phyloP scores from a whole-genome alignment of 1,139 yeast species.

The Saccharomycopsis hybrid region DNA sequence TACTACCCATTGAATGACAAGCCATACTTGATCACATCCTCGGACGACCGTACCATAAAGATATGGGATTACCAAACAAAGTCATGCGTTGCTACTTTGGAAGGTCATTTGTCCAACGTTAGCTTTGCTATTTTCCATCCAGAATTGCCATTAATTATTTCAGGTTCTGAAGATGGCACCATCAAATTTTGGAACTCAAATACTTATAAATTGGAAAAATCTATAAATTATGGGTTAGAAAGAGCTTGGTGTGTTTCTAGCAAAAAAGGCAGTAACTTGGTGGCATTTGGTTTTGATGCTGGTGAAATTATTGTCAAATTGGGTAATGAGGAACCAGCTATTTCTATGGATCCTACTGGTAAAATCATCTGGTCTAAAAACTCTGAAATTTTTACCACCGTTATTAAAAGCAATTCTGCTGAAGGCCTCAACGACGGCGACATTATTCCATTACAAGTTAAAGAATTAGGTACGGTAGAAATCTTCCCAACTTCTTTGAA shows the following conservation, averaged over 20 bases:
- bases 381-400: conserved; percentile 80
- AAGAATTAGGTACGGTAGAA: conserved; percentile 89
- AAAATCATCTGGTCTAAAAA: conserved; percentile 88
- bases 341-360: conserved; percentile 90
- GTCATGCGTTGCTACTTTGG: conserved; percentile 88
- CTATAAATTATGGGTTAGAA: conserved; percentile 84
- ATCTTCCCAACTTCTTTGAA: conserved; percentile 80
- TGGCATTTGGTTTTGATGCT: conserved; percentile 92
- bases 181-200: conserved; percentile 74
- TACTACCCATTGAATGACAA: conserved; percentile 96
- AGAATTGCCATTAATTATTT: conserved; percentile 78
- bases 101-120: conserved; percentile 90
- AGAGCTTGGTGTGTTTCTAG: conserved; percentile 94
- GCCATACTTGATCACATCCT: conserved; percentile 87
- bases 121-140: conserved; percentile 97
- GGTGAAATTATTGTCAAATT: conserved; percentile 82
- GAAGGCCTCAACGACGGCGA: conserved; percentile 78
- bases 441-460: conserved; percentile 55
- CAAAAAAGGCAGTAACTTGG: conserved; percentile 67
- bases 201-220: conserved; percentile 81
- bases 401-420: conserved; percentile 61
- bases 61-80: conserved; percentile 98
- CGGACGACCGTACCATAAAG: conserved; percentile 87
- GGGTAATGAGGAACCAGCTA: conserved; percentile 91
- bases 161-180: conserved; percentile 82